Conservation (phyloP, 352 stramenopile species). For the Globisporangium recalcitrans region DNA sequence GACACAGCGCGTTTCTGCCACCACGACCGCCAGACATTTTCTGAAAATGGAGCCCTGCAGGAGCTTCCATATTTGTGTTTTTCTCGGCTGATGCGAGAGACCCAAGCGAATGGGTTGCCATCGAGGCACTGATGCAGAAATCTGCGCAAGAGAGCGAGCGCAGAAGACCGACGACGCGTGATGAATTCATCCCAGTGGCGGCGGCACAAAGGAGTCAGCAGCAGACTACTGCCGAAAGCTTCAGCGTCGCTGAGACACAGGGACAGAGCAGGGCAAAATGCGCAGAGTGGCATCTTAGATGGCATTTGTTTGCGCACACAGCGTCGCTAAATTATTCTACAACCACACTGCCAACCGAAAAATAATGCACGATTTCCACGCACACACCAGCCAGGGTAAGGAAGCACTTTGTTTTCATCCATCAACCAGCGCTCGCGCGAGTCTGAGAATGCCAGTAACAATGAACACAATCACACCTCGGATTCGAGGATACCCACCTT, state of each 20-base stretch:
- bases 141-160: background rate
- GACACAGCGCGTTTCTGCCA: constrained; percentile 40
- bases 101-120: background rate
- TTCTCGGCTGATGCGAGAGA: background rate
- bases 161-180: background rate
- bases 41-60: constrained; percentile 13
- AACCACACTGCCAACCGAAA: background rate
- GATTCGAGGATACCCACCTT: constrained; percentile 22
- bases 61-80: background rate
- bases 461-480: constrained; percentile 19
- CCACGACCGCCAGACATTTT: constrained; percentile 70
- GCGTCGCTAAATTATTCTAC: background rate
- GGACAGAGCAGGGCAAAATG: background rate
- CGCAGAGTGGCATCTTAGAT: background rate
- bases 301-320: background rate
- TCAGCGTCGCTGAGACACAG: background rate
- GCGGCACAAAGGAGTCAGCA: background rate
- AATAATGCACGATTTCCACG: background rate
- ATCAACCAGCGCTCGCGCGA: constrained; percentile 5
- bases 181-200: background rate
- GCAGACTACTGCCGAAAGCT: too few species aligned
- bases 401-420: background rate
- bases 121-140: background rate
- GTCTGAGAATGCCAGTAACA: background rate
- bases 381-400: background rate